A percentile compares a stretch with the other conserved stretches of the same genome.
Evolutionary conservation across 164 flowering plant species (phyloP).

Genomic region (Warburgia ugandensis): DNA sequence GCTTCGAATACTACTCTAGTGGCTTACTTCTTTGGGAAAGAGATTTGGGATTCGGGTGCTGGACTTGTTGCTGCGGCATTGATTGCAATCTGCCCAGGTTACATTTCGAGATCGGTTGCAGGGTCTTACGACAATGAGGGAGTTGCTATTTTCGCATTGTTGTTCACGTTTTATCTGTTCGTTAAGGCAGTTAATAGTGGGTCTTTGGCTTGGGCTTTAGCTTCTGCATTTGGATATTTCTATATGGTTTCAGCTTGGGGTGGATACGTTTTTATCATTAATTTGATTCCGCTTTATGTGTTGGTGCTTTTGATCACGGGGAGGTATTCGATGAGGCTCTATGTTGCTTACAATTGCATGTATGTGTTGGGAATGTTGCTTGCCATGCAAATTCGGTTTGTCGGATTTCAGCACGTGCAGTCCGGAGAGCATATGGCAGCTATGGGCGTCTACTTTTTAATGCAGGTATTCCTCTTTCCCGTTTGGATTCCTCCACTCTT

Average conservation of each 20-base stretch:
- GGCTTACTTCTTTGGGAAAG: slow-evolving; percentile 94
- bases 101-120: slow-evolving; percentile 89
- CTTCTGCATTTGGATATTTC: slow-evolving; percentile 87
- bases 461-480: too few species aligned
- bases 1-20: slow-evolving; percentile 91
- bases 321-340: slow-evolving; percentile 87
- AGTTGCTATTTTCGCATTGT: slow-evolving; percentile 84
- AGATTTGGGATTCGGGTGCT: slow-evolving; percentile 89
- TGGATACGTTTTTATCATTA: slow-evolving; percentile 93
- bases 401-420: slow-evolving; percentile 99
- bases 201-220: slow-evolving; percentile 85
- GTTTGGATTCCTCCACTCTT: too few species aligned
- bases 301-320: slow-evolving; percentile 84
- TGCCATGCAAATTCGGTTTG: slow-evolving; percentile 98
- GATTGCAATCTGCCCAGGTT: slow-evolving; percentile 95
- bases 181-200: slow-evolving; percentile 97
- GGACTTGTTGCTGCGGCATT: slow-evolving; percentile 90
- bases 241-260: slow-evolving; percentile 99
- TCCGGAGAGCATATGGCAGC: slow-evolving; percentile 99
- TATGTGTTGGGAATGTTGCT: slow-evolving; percentile 90
- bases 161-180: slow-evolving; percentile 78
- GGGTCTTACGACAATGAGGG: slow-evolving; percentile 97
- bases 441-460: slow-evolving; percentile 93
- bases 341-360: slow-evolving; percentile 86
- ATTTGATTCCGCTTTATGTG: slow-evolving; percentile 85